Base-by-base conservation (phyloP, 768 basidiomycete species). In the Dioszegia hungarica region DNA sequence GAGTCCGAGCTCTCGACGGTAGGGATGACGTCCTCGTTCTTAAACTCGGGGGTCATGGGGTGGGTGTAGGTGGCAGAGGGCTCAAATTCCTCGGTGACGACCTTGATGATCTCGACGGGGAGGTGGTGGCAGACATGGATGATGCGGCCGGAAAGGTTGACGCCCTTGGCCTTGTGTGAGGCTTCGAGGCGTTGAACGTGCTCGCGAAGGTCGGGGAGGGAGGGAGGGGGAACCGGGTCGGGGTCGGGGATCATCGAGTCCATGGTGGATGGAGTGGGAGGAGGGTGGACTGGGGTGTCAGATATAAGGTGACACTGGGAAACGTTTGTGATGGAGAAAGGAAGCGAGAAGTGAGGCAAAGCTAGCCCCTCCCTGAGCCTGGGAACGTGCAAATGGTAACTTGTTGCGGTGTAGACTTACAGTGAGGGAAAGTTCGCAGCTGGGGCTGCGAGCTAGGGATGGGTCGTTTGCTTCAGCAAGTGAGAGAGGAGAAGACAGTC, bases 121-220 rank as follows among this genome's bases (percentile, higher is more conserved):
- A 93, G 85, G 71, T 91, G 89, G 76, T 92, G 90, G 78, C 85
- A 87, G 61, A 95, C 86, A 66, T 94, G 93, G 67, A 98, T 82
- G 74, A 95, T 88, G 39, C 93, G 84, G 1, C 92, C 93, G 4
- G 86, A 87, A 39, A 95, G 82, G 1, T 83, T 80, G 54, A 87
- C 83, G 39, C 85, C 87, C 56, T 86, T 83, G 1, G 82, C 81
- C 52, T 78, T 79, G 75, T 88, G 87, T 53, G 86, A 81, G 0
- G 81, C 81, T 77, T 94, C 88, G 71, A 93, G 85, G 9, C 80
- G 77, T 33, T 73, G 77, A 53, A 95, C 86, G 63, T 87, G 84
- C 4, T 81, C 81, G 44, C 87, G 84, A 69, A 95, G 85, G 70
- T 86, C 83, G 57, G 83, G 82, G 70, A 78, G 70, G 22, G 70